These are phyloP conservation scores for Sporothrix curviconia DNA, from an alignment of 2,329 filamentous ascomycete genomes.

Conservation along the genomic window DNA sequence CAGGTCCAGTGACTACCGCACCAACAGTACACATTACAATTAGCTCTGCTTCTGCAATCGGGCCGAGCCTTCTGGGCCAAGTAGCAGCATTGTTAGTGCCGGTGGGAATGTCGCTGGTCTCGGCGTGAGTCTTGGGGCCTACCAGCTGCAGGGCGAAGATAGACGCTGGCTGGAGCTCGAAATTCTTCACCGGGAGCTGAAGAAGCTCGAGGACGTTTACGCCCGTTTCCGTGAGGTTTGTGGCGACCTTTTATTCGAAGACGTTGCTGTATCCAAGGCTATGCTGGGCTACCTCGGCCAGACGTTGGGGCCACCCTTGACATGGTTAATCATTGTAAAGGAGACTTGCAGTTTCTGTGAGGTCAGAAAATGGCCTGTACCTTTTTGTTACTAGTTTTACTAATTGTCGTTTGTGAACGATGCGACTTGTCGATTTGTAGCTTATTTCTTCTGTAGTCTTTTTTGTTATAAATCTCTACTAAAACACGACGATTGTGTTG, in stretches of 20 bases:
- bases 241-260: slow-evolving; percentile 31
- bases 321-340: slow-evolving; percentile 33
- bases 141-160: slow-evolving; percentile 40
- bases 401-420: slow-evolving; percentile 1
- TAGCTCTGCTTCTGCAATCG: too few relatives aligned
- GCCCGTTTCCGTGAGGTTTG: slow-evolving; percentile 38
- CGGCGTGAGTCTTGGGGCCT: slow-evolving; percentile 38
- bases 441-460: too few relatives aligned
- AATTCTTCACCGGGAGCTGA: slow-evolving; percentile 41
- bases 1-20: neutral
- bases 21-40: too few relatives aligned
- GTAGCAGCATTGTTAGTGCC: neutral
- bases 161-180: slow-evolving; percentile 42
- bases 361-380: neutral
- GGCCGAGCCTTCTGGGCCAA: neutral
- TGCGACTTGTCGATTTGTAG: too few relatives aligned
- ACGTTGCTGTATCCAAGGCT: slow-evolving; percentile 38
- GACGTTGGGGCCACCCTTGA: slow-evolving; percentile 38
- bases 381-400: neutral
- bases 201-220: slow-evolving; percentile 42
- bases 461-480: too few relatives aligned
- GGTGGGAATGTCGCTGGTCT: slow-evolving; percentile 21
- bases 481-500: too few relatives aligned
- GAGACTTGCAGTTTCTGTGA: slow-evolving; percentile 26
- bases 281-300: slow-evolving; percentile 41